Conservation (phyloP, 2,329 filamentous ascomycete genomes). For the Exophiala calicioides region DNA sequence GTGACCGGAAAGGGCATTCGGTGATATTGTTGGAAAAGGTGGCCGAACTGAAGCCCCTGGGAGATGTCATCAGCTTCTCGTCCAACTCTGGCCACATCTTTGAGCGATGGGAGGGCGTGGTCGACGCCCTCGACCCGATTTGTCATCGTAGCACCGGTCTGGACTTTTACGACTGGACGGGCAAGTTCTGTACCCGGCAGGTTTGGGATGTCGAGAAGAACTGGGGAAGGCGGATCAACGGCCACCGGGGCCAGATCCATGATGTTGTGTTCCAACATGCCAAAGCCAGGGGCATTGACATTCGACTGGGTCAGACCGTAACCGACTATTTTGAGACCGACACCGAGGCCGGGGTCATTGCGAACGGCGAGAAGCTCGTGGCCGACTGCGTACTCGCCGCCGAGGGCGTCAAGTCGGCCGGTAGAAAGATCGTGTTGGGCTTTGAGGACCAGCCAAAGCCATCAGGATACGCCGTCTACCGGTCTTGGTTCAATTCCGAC, state of each 20-base stretch:
- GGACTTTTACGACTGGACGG: slow-evolving; percentile 34
- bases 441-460: slow-evolving; percentile 39
- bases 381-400: slow-evolving; percentile 26
- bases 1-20: slow-evolving; percentile 30
- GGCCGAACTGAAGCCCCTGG: slow-evolving; percentile 46
- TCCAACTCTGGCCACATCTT: slow-evolving; percentile 33
- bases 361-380: slow-evolving; percentile 25
- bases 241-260: slow-evolving; percentile 39
- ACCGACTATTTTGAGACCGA: slow-evolving; percentile 35
- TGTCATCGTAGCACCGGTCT: slow-evolving; percentile 35
- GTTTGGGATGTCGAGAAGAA: slow-evolving; percentile 37
- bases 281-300: slow-evolving; percentile 32
- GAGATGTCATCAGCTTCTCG: slow-evolving; percentile 49
- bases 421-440: slow-evolving; percentile 32
- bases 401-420: slow-evolving; percentile 26
- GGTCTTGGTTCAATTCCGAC: slow-evolving; percentile 41
- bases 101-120: slow-evolving; percentile 39
- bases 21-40: slow-evolving; percentile 47
- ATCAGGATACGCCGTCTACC: slow-evolving; percentile 36
- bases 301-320: slow-evolving; percentile 36
- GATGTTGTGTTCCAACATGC: slow-evolving; percentile 37
- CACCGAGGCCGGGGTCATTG: slow-evolving; percentile 36
- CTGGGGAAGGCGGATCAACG: slow-evolving; percentile 38
- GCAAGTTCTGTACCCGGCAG: slow-evolving; percentile 35
- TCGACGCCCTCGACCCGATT: slow-evolving; percentile 37